Evolutionary conservation across 306 rosid genomes (phyloP).

Genomic region (Hippophae gyantsensis): DNA sequence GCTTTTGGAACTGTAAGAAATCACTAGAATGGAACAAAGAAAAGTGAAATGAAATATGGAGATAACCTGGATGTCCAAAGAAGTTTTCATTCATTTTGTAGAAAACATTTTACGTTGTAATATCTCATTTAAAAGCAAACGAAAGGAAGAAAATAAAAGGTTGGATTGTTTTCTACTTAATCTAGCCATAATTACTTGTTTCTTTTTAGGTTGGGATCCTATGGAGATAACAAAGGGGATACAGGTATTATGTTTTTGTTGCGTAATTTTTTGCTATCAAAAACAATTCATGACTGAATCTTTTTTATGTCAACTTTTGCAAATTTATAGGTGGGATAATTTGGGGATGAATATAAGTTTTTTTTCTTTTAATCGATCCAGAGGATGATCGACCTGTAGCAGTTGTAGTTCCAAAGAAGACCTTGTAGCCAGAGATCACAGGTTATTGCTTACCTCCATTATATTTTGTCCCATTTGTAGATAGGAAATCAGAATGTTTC

Average conservation of each 20-base stretch:
- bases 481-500: neutral
- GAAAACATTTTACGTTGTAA: too few species aligned
- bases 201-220: conserved; percentile 68
- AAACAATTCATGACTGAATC: conserved; percentile 15
- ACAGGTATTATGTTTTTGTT: conserved; percentile 26
- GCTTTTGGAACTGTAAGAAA: neutral
- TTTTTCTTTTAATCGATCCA: conserved; percentile 83
- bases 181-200: conserved; percentile 1
- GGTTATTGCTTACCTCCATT: conserved; percentile 36
- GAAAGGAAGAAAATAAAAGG: neutral
- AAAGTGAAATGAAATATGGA: neutral
- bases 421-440: conserved; percentile 87
- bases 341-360: conserved; percentile 65
- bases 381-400: conserved; percentile 98
- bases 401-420: conserved; percentile 77
- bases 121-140: neutral
- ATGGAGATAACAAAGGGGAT: conserved; percentile 72
- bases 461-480: neutral
- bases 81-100: too few species aligned
- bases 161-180: neutral
- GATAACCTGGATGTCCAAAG: neutral
- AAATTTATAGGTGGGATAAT: conserved; percentile 47
- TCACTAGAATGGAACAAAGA: neutral
- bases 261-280: conserved; percentile 6
- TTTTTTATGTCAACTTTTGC: conserved; percentile 14